Conservation (phyloP, 768 basidiomycete species). For the Serendipita sp. region DNA sequence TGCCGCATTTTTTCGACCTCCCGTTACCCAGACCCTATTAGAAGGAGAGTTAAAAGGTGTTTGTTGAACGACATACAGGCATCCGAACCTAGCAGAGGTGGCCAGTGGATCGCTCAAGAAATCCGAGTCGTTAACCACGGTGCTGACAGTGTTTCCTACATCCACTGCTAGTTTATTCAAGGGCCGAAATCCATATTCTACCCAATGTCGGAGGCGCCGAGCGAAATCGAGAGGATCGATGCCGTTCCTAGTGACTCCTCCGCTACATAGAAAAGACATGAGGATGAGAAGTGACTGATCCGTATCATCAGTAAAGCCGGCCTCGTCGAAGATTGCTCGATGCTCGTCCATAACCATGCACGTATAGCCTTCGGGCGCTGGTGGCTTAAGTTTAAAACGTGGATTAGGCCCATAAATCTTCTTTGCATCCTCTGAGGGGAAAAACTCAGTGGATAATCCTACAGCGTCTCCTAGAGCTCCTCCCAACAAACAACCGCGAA, state of each 20-base stretch:
- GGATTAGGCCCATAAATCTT: background rate
- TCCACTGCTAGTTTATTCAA: background rate
- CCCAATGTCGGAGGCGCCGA: background rate
- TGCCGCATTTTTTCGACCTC: background rate
- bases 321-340: background rate
- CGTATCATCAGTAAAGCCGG: background rate
- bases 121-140: background rate
- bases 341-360: background rate
- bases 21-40: background rate
- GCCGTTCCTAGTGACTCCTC: background rate
- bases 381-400: background rate
- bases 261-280: constrained; percentile 4
- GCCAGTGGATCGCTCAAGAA: background rate
- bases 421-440: background rate
- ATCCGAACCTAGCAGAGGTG: background rate
- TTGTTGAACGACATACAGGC: background rate
- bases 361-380: background rate
- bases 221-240: background rate
- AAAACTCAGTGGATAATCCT: background rate
- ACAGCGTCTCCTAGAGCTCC: background rate
- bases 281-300: background rate
- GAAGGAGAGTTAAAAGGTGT: background rate
- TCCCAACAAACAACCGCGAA: background rate
- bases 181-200: background rate
- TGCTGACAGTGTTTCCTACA: background rate